phyloP scores from a whole-genome alignment of 352 stramenopile genomes.

The Phytophthora pinifolia region DNA sequence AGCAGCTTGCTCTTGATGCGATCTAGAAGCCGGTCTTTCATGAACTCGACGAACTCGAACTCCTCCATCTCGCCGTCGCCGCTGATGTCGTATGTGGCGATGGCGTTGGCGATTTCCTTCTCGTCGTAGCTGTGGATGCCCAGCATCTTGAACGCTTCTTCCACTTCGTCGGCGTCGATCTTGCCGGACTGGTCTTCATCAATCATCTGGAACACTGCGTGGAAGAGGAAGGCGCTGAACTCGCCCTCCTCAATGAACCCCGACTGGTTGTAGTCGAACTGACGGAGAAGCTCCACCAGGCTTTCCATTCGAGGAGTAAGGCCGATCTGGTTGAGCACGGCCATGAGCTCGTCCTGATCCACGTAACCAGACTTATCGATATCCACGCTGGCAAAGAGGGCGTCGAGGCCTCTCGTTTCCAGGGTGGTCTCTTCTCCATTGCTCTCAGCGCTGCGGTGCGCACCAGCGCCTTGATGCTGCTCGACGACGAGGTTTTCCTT shows the following conservation, averaged over 20 bases:
- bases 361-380: conserved; percentile 60
- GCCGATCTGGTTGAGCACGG: conserved; percentile 64
- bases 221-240: conserved; percentile 72
- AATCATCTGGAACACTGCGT: conserved; percentile 76
- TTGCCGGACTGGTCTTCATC: conserved; percentile 71
- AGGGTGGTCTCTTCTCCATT: conserved; percentile 49
- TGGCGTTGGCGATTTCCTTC: conserved; percentile 61
- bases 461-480: conserved; percentile 24
- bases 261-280: conserved; percentile 35
- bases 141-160: conserved; percentile 74
- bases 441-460: conserved; percentile 4
- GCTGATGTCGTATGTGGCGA: conserved; percentile 74
- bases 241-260: conserved; percentile 55
- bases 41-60: conserved; percentile 82
- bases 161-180: conserved; percentile 74
- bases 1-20: conserved; percentile 58
- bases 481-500: conserved; percentile 45
- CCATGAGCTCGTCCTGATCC: conserved; percentile 57
- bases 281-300: conserved; percentile 11
- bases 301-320: conserved; percentile 58
- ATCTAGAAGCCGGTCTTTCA: conserved; percentile 64
- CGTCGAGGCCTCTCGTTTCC: conserved; percentile 57
- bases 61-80: conserved; percentile 80
- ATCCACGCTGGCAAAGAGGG: conserved; percentile 66
- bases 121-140: conserved; percentile 60